A percentile compares a stretch with the other conserved stretches of the same genome.
phyloP scores from a whole-genome alignment of 495 filamentous ascomycete genomes.

The Neurospora cerealis region DNA sequence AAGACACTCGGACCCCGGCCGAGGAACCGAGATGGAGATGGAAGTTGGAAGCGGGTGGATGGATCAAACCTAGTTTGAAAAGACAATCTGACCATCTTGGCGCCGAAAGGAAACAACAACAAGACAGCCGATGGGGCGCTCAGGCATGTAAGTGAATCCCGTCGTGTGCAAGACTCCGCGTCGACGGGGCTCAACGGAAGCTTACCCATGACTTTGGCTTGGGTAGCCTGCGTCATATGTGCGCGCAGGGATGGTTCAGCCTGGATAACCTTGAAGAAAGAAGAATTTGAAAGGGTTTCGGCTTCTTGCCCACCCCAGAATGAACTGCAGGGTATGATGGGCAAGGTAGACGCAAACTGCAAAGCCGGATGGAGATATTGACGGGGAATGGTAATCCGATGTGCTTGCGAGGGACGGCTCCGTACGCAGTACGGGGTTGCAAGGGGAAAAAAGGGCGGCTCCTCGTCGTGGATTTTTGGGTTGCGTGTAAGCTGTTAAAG shows the following conservation, averaged over 20 bases:
- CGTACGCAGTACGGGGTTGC: slow-evolving; percentile 6
- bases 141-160: slow-evolving; percentile 18
- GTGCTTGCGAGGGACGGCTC: background rate
- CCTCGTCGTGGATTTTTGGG: background rate
- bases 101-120: slow-evolving; percentile 11
- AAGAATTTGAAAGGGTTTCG: slow-evolving; percentile 23
- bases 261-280: slow-evolving; percentile 14
- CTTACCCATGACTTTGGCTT: slow-evolving; percentile 23
- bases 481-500: background rate
- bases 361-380: background rate
- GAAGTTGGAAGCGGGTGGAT: slow-evolving; percentile 7
- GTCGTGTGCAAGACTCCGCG: slow-evolving; percentile 17
- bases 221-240: slow-evolving; percentile 25
- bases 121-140: slow-evolving; percentile 11
- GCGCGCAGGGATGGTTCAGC: slow-evolving; percentile 24
- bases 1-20: background rate
- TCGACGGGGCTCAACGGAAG: slow-evolving; percentile 16
- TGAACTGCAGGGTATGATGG: slow-evolving; percentile 1
- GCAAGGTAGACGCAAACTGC: slow-evolving; percentile 1
- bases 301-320: slow-evolving; percentile 9
- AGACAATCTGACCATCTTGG: slow-evolving; percentile 16
- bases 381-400: background rate
- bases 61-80: slow-evolving; percentile 19
- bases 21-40: slow-evolving; percentile 4
- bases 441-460: slow-evolving; percentile 5